Evolutionary conservation across 345 rosid genomes (phyloP).

Genomic region (Pugionium dolabratum): DNA sequence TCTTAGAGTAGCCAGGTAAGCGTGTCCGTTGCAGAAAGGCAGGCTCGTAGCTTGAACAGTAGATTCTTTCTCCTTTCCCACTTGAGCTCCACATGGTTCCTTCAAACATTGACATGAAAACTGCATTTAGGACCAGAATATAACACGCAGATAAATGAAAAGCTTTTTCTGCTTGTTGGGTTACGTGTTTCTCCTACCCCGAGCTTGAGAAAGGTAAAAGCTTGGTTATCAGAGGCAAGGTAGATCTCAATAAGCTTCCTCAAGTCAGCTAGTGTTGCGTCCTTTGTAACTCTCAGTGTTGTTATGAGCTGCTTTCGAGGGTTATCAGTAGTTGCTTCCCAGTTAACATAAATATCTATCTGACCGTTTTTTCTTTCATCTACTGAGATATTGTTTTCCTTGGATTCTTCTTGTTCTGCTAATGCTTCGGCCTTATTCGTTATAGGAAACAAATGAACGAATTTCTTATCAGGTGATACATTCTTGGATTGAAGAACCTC

Average conservation of each 20-base stretch:
- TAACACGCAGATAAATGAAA: constrained; percentile 10
- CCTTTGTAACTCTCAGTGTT: constrained; percentile 55
- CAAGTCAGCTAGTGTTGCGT: constrained; percentile 64
- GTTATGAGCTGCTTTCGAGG: constrained; percentile 55
- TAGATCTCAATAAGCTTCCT: constrained; percentile 72
- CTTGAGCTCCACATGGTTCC: constrained; percentile 60
- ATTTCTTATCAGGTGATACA: constrained; percentile 18
- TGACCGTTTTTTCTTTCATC: constrained; percentile 42
- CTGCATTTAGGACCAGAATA: constrained; percentile 18
- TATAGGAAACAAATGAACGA: constrained; percentile 13
- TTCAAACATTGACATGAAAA: constrained; percentile 39
- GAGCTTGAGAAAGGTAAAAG: constrained; percentile 56
- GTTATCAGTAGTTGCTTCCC: constrained; percentile 61
- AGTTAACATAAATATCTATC: constrained; percentile 56
- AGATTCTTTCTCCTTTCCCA: constrained; percentile 59
- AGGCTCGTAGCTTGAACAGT: constrained; percentile 50
- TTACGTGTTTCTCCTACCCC: constrained; percentile 45
- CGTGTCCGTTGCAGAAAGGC: constrained; percentile 48
- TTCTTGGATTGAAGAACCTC: constrained; percentile 37
- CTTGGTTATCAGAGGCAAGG: constrained; percentile 58
- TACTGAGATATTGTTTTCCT: constrained; percentile 56
- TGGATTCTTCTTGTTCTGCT: constrained; percentile 32
- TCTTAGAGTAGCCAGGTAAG: constrained; percentile 59
- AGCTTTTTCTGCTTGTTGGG: constrained; percentile 11
- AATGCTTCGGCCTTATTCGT: constrained; percentile 26